These are phyloP conservation scores for Ogataea methanolica DNA, from an alignment of 805 yeast species.

Conservation along the genomic window DNA sequence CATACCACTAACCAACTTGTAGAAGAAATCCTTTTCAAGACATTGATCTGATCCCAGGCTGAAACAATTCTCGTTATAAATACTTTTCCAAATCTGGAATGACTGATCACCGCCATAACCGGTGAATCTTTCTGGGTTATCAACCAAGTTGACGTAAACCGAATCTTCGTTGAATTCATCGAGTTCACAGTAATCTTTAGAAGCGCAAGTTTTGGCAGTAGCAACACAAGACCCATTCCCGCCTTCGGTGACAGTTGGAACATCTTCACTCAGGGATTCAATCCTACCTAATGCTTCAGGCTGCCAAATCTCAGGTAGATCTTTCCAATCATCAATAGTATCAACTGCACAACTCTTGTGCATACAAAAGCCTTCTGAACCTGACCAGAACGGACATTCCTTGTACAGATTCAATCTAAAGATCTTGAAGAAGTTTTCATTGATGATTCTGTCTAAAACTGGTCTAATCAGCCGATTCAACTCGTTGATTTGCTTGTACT, in stretches of 20 bases:
- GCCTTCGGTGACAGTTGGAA: conserved; percentile 30
- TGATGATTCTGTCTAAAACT: conserved; percentile 50
- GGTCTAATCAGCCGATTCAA: conserved; percentile 53
- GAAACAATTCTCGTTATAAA: conserved; percentile 89
- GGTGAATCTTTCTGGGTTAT: conserved; percentile 93
- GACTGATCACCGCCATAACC: conserved; percentile 95
- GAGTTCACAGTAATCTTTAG: conserved; percentile 62
- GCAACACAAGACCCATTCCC: conserved; percentile 24
- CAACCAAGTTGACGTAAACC: conserved; percentile 79
- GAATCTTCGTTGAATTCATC: conserved; percentile 60
- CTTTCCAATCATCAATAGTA: conserved; percentile 67
- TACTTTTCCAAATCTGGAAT: conserved; percentile 86
- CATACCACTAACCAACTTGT: conserved; percentile 83
- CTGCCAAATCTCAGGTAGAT: conserved; percentile 67
- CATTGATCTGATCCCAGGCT: conserved; percentile 46
- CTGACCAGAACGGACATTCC: conserved; percentile 84
- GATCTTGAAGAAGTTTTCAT: conserved; percentile 80
- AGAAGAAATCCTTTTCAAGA: conserved; percentile 83
- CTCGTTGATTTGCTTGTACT: conserved; percentile 43
- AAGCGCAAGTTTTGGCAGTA: conserved; percentile 1
- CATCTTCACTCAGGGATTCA: conserved; percentile 26
- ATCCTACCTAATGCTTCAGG: conserved; percentile 64
- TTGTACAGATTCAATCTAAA: conserved; percentile 80
- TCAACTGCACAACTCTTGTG: conserved; percentile 89
- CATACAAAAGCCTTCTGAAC: conserved; percentile 73